Evolutionary conservation across 495 filamentous ascomycete species (phyloP).

Genomic region (Tetracladium marchalianum): DNA sequence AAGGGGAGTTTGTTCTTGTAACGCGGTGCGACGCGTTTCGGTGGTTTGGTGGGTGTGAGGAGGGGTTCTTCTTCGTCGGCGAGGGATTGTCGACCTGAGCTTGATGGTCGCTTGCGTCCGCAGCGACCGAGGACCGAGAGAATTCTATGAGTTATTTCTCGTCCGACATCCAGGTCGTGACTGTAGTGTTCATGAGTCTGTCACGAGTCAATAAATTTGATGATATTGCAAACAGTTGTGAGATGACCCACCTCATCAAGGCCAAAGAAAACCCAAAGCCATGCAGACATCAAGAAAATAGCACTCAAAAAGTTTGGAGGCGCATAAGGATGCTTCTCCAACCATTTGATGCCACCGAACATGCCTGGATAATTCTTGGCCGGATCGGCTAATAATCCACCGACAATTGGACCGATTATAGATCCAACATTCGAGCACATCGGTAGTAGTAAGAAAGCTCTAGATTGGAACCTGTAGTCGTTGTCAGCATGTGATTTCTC

Average conservation of each 20-base stretch:
- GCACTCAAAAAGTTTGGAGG: conserved; percentile 68
- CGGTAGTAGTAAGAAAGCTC: conserved; percentile 72
- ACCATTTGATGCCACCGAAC: conserved; percentile 60
- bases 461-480: conserved; percentile 60
- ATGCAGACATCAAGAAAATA: conserved; percentile 47
- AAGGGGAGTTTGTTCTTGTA: conserved; percentile 46
- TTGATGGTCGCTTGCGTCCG: not conserved
- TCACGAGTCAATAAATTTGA: conserved; percentile 10
- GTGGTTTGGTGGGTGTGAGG: conserved; percentile 1
- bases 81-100: conserved; percentile 5
- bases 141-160: conserved; percentile 21
- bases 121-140: conserved; percentile 2
- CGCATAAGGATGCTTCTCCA: conserved; percentile 61
- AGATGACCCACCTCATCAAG: conserved; percentile 53
- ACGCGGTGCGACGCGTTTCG: conserved; percentile 12
- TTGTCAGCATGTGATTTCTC: conserved; percentile 60
- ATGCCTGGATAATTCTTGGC: conserved; percentile 56
- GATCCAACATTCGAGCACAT: conserved; percentile 75
- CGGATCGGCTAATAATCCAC: conserved; percentile 66
- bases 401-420: conserved; percentile 66
- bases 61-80: conserved; percentile 1
- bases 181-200: conserved; percentile 42
- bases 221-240: not conserved
- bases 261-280: conserved; percentile 48
- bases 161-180: conserved; percentile 39